These are phyloP conservation scores for Trifolium repens DNA, from an alignment of 306 rosid species.

Conservation along the genomic window DNA sequence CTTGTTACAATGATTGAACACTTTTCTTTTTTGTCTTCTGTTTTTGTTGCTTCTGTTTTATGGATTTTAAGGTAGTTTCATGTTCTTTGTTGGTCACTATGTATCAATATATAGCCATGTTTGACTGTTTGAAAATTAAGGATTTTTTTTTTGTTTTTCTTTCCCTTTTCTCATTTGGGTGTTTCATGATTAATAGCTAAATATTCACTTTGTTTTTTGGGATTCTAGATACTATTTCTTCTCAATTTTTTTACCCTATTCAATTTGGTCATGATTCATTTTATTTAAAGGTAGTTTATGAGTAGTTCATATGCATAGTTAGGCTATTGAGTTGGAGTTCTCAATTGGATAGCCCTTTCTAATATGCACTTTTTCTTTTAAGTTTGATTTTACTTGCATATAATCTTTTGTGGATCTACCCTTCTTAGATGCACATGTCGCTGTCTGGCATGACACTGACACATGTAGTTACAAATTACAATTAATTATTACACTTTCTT, in stretches of 20 bases:
- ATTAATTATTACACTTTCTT: too few relatives aligned
- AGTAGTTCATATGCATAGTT: not conserved
- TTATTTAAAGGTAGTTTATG: not conserved
- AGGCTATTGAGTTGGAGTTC: slow-evolving; percentile 19
- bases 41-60: slow-evolving; percentile 27
- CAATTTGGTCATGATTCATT: not conserved
- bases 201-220: not conserved
- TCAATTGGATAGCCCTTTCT: not conserved
- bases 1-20: not conserved
- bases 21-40: not conserved
- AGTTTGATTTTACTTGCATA: not conserved
- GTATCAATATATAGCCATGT: not conserved
- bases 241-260: slow-evolving; percentile 18
- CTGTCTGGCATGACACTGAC: too few relatives aligned
- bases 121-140: slow-evolving; percentile 33
- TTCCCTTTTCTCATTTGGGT: not conserved
- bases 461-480: too few relatives aligned
- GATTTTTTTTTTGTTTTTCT: not conserved
- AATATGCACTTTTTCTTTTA: not conserved
- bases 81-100: not conserved
- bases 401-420: not conserved
- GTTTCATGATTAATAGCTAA: slow-evolving; percentile 14
- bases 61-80: slow-evolving; percentile 39
- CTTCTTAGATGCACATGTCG: not conserved
- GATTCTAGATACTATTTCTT: not conserved